A percentile compares a stretch with the other conserved stretches of the same genome.
Conservation (phyloP, 1,284 basidiomycete genomes). For the Porogramme epimiltina region DNA sequence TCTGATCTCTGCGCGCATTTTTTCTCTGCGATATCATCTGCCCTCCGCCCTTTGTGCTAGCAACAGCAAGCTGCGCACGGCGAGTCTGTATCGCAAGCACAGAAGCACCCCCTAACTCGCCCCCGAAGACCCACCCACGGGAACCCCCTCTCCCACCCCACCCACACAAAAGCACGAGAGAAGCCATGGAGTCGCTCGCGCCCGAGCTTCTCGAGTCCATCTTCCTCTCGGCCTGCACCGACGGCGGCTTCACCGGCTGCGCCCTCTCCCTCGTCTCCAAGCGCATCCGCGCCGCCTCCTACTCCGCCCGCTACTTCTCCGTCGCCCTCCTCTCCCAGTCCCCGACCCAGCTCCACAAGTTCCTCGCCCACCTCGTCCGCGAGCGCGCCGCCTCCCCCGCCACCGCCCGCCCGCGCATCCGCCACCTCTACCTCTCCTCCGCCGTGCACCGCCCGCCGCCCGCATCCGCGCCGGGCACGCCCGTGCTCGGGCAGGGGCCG, state of each 20-base stretch:
- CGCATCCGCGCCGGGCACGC: background rate
- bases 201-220: background rate
- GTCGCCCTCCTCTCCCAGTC: background rate
- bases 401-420: background rate
- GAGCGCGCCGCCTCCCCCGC: background rate
- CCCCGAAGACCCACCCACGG: too few relatives aligned
- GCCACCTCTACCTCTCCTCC: conserved; percentile 3
- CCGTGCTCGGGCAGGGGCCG: background rate
- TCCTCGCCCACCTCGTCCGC: background rate
- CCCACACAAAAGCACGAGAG: too few relatives aligned
- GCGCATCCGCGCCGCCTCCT: background rate
- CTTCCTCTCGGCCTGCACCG: conserved; percentile 1
- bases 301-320: background rate
- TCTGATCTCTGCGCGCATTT: too few relatives aligned
- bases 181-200: background rate
- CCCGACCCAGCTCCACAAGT: background rate
- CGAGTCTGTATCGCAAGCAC: too few relatives aligned
- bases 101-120: too few relatives aligned
- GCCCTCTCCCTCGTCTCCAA: conserved; percentile 1
- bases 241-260: conserved; percentile 6
- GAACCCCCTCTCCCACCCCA: too few relatives aligned
- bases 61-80: too few relatives aligned
- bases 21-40: too few relatives aligned
- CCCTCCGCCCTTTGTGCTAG: too few relatives aligned
- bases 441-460: background rate